These are phyloP conservation scores for Xylariaceae sp. DNA, from an alignment of 2,329 filamentous ascomycete genomes.

Conservation along the genomic window DNA sequence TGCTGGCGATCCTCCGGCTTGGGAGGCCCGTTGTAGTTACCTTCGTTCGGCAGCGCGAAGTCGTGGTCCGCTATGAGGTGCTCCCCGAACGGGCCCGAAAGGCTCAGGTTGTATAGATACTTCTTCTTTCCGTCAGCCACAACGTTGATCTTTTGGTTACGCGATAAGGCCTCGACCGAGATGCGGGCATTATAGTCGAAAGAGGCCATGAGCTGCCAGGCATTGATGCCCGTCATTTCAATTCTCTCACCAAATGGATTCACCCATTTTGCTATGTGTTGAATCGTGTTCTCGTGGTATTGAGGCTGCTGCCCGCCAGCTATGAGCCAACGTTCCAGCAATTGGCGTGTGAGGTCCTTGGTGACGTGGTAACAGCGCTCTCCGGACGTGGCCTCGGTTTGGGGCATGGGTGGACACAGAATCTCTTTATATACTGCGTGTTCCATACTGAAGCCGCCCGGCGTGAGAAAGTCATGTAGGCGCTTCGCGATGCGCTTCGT, in stretches of 20 bases:
- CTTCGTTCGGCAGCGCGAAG: conserved; percentile 2
- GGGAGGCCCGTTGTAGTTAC: too few species aligned
- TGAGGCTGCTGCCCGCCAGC: background rate
- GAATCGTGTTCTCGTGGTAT: conserved; percentile 5
- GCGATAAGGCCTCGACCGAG: conserved; percentile 19
- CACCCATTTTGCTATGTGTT: conserved; percentile 19
- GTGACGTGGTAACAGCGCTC: conserved; percentile 25
- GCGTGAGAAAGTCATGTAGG: conserved; percentile 9
- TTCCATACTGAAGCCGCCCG: conserved; percentile 7
- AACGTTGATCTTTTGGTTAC: conserved; percentile 11
- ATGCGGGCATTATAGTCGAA: conserved; percentile 26
- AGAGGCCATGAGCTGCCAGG: conserved; percentile 25
- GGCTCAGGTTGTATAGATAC: conserved; percentile 13
- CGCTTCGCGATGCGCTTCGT: conserved; percentile 5
- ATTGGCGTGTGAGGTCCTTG: conserved; percentile 17
- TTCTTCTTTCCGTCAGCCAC: conserved; percentile 16
- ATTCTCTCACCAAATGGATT: conserved; percentile 23
- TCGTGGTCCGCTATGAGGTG: conserved; percentile 6
- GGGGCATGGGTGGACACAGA: conserved; percentile 19
- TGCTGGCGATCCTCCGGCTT: too few species aligned
- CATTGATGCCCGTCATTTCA: conserved; percentile 28
- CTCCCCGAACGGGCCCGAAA: conserved; percentile 12
- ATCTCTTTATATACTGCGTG: background rate
- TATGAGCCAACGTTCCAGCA: background rate
- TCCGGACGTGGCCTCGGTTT: conserved; percentile 21